Percentiles rank a stretch among this genome's conserved stretches.
phyloP scores from a whole-genome alignment of 495 filamentous ascomycete genomes.

The Podospora comata region DNA sequence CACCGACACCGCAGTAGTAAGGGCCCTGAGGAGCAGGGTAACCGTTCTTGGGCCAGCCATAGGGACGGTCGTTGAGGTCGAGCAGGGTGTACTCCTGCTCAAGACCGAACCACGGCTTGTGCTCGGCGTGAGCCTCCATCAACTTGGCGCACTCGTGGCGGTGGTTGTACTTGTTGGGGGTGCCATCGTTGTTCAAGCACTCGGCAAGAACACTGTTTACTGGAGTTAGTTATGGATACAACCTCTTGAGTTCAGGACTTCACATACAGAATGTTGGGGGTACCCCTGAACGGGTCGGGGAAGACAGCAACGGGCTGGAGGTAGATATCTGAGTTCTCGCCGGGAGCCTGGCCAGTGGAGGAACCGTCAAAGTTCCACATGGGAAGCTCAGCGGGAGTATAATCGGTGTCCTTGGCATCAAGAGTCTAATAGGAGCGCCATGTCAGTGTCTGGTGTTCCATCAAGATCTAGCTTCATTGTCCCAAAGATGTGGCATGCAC shows the following conservation, averaged over 20 bases:
- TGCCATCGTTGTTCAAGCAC: constrained; percentile 94
- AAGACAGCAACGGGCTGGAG: constrained; percentile 79
- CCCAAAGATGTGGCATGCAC: constrained; percentile 5
- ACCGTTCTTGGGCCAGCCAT: constrained; percentile 85
- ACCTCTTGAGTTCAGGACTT: constrained; percentile 26
- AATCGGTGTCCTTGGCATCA: constrained; percentile 50
- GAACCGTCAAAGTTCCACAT: constrained; percentile 99
- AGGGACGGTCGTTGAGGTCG: constrained; percentile 79
- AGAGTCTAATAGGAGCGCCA: constrained; percentile 63
- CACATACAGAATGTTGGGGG: constrained; percentile 68
- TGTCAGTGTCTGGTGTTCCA: constrained; percentile 21
- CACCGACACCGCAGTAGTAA: constrained; percentile 98
- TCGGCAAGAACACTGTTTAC: constrained; percentile 72
- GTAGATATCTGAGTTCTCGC: constrained; percentile 98
- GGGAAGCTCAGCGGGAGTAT: constrained; percentile 74
- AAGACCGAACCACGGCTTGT: constrained; percentile 95
- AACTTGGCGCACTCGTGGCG: constrained; percentile 63
- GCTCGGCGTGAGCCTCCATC: constrained; percentile 80
- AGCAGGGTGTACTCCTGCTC: constrained; percentile 81
- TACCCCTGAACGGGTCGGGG: constrained; percentile 86
- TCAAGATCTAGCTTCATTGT: constrained; percentile 12
- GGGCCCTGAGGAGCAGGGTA: constrained; percentile 93
- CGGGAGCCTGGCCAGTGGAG: constrained; percentile 88
- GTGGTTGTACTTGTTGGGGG: constrained; percentile 98
- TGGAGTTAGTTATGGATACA: neutral